Percentiles rank a stretch among this genome's conserved stretches.
These are phyloP conservation scores for Cyclotella distinguenda DNA, from an alignment of 108 stramenopile genomes.

Conservation along the genomic window DNA sequence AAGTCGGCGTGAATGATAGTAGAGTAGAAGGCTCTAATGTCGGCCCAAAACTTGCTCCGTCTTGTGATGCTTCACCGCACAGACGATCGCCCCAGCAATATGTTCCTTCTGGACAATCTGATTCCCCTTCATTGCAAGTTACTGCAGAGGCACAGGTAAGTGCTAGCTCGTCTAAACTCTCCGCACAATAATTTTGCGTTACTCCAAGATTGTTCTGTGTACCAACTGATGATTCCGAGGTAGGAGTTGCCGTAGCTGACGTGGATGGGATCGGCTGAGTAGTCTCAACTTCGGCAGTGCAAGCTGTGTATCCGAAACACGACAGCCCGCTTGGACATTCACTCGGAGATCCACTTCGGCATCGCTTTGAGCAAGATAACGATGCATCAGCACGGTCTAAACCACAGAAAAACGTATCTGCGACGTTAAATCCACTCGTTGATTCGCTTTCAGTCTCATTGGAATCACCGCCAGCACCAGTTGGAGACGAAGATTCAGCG, in stretches of 20 bases:
- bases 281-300: slow-evolving; percentile 5
- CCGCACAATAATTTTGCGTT: slow-evolving; percentile 30
- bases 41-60: neutral
- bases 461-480: neutral
- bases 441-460: neutral
- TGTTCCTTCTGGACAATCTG: slow-evolving; percentile 21
- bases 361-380: slow-evolving; percentile 20
- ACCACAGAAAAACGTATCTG: slow-evolving; percentile 25
- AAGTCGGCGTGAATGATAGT: neutral
- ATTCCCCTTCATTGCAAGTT: slow-evolving; percentile 22
- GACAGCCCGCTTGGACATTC: slow-evolving; percentile 23
- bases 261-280: neutral
- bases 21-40: neutral
- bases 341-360: slow-evolving; percentile 19
- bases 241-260: neutral
- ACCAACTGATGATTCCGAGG: neutral
- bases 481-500: neutral
- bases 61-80: neutral
- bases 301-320: slow-evolving; percentile 24
- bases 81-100: slow-evolving; percentile 16
- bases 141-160: slow-evolving; percentile 13
- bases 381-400: slow-evolving; percentile 22
- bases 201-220: slow-evolving; percentile 5
- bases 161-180: slow-evolving; percentile 18
- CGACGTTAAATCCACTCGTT: neutral